These are phyloP conservation scores for Tillandsia leiboldiana DNA, from an alignment of 176 grass and related monocot genomes.

Conservation along the genomic window DNA sequence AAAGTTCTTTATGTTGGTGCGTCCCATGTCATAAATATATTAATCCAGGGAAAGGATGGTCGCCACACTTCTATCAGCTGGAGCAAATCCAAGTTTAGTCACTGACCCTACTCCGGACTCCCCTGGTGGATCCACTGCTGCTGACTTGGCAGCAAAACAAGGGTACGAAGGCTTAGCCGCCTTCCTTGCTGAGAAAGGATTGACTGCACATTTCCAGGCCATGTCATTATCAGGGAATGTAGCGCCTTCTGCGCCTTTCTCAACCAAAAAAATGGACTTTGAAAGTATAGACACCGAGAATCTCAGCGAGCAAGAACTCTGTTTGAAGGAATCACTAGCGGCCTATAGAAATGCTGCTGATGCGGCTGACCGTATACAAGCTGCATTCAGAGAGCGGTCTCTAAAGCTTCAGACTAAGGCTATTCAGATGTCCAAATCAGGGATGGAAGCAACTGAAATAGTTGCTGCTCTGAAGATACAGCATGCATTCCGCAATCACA, in stretches of 20 bases:
- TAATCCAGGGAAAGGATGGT: constrained; percentile 85
- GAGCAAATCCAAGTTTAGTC: constrained; percentile 95
- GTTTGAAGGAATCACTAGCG: constrained; percentile 87
- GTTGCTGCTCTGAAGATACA: constrained; percentile 92
- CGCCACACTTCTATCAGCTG: constrained; percentile 81
- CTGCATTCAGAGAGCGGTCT: constrained; percentile 76
- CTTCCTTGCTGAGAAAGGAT: constrained; percentile 78
- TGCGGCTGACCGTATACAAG: constrained; percentile 86
- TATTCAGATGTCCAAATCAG: constrained; percentile 59
- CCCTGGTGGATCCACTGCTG: constrained; percentile 66
- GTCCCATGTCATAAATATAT: neutral
- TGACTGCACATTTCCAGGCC: constrained; percentile 77
- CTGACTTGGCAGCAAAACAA: constrained; percentile 70
- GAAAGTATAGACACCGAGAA: constrained; percentile 37
- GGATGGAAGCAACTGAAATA: constrained; percentile 64
- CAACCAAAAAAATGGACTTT: constrained; percentile 20
- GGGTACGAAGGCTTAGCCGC: constrained; percentile 87
- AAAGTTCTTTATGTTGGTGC: too few relatives aligned
- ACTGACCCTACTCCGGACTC: constrained; percentile 57
- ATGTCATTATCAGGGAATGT: constrained; percentile 65
- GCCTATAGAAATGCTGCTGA: constrained; percentile 93
- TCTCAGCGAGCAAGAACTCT: constrained; percentile 88
- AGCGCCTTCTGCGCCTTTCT: constrained; percentile 8
- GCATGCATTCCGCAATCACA: constrained; percentile 71
- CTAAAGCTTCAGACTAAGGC: constrained; percentile 81